Evolutionary conservation across 345 rosid genomes (phyloP), one percentile per base, ranked within the genome.

Genomic region (Corchorus olitorius): DNA sequence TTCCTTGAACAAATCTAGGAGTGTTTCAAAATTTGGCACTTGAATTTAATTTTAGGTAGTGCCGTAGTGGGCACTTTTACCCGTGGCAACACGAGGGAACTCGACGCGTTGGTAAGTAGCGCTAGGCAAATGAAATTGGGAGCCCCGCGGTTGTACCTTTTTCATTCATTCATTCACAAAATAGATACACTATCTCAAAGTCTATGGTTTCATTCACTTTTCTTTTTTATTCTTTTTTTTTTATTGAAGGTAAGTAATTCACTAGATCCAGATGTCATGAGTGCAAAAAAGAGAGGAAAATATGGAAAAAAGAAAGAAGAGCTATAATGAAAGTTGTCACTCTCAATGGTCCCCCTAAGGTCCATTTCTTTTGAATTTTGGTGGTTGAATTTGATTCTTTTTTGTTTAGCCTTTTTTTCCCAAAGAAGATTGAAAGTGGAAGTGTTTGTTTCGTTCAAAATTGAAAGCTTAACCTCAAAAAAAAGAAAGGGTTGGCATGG

Each of bases 321-420:
- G 13, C 6, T 33, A 27, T 27, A 33, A 20, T 20, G 39, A 60
- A 65, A 37, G 35, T 56, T 72, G 79, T 37, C 63, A 56, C 4
- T 8, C 22, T 14, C 22, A 20, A 48, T 8, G 49, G 49, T 41
- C 49, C 53, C 72, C 19, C 4, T 27, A 33, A 22, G 65, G 65
- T 17, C 76, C 71, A 50, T 63, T 53, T 56, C 74, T 49, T 73
- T 48, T 73, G 68, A 56, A 65, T 19, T 60, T 19, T 49, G 53
- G 63, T 70, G 9, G 2, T 8, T 41, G 19, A 16, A 14, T 52
- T 20, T 49, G 61, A 19, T 73, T 39, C 33, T 74, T 62, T 37
- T n/a, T 10, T 65, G 34, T 60, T 68, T 52, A 14, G 9, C 13
- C 14, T 15, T 6, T 5, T 6, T 61, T 0, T 6, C 4, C 4